Evolutionary conservation across 1,139 yeast genomes (phyloP).

Genomic region (Suhomyces panamericanus): DNA sequence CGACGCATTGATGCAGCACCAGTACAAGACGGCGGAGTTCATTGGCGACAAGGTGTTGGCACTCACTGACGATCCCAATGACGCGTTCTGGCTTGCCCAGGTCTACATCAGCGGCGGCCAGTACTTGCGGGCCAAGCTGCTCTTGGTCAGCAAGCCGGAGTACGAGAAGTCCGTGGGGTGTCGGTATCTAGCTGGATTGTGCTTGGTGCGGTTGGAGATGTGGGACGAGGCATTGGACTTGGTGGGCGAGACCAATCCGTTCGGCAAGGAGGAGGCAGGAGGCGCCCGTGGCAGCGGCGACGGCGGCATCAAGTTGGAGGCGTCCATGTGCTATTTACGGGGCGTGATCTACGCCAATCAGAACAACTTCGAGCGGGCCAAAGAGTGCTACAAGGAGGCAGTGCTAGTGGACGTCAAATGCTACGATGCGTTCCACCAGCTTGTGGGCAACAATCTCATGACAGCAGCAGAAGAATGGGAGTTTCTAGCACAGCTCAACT

Average conservation of each 20-base stretch:
- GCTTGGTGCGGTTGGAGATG: conserved; percentile 68
- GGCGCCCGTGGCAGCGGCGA: conserved; percentile 41
- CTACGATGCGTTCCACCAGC: conserved; percentile 86
- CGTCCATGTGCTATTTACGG: conserved; percentile 82
- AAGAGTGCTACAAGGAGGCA: conserved; percentile 86
- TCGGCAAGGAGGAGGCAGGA: conserved; percentile 45
- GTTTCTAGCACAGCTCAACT: conserved; percentile 64
- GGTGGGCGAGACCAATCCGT: conserved; percentile 83
- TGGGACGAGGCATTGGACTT: conserved; percentile 91
- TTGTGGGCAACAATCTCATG: conserved; percentile 70
- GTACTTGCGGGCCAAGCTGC: conserved; percentile 74
- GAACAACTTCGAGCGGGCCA: conserved; percentile 83
- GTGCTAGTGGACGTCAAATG: conserved; percentile 86
- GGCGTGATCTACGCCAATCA: conserved; percentile 84
- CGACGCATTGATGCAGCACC: conserved; percentile 91
- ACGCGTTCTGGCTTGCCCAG: conserved; percentile 96
- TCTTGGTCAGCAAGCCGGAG: conserved; percentile 47
- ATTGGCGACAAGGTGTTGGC: conserved; percentile 89
- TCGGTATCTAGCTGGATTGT: conserved; percentile 76
- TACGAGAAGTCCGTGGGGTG: conserved; percentile 62
- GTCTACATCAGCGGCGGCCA: conserved; percentile 76
- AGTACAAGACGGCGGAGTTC: conserved; percentile 84
- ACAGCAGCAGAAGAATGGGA: conserved; percentile 91
- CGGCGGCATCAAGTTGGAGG: conserved; percentile 82
- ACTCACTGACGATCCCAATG: conserved; percentile 81